These are phyloP conservation scores for Coemansia sp. DNA, from an alignment of 192 early-diverging fungal species.

Conservation along the genomic window DNA sequence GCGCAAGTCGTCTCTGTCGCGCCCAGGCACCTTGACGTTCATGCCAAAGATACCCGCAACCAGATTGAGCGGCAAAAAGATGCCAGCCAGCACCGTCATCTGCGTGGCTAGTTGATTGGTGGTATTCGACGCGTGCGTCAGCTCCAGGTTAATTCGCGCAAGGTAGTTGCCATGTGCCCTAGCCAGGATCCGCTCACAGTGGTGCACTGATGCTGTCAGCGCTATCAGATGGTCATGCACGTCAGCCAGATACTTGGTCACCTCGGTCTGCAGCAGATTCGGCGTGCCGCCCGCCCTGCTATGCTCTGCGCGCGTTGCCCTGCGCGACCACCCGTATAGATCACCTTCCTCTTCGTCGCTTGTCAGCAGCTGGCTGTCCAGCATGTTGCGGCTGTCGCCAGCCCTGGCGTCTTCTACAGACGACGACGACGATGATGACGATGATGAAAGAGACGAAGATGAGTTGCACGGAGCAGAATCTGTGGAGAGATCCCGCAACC, in stretches of 20 bases:
- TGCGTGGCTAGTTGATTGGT: slow-evolving; percentile 50
- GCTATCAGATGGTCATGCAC: slow-evolving; percentile 72
- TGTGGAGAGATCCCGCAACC: neutral
- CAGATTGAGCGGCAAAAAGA: slow-evolving; percentile 64
- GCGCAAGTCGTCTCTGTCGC: slow-evolving; percentile 51
- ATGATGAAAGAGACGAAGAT: neutral
- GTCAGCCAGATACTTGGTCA: slow-evolving; percentile 35
- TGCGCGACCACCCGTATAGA: slow-evolving; percentile 34
- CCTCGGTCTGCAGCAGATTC: slow-evolving; percentile 10
- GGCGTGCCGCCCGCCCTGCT: neutral
- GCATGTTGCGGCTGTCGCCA: slow-evolving; percentile 10
- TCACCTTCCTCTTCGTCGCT: slow-evolving; percentile 55
- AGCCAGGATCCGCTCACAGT: slow-evolving; percentile 79
- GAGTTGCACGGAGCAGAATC: neutral
- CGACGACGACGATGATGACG: neutral
- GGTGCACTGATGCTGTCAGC: slow-evolving; percentile 74
- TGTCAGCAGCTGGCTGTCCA: slow-evolving; percentile 47
- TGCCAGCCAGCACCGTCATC: slow-evolving; percentile 57
- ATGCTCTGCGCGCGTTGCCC: neutral
- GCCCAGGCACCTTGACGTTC: slow-evolving; percentile 72
- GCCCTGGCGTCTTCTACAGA: neutral
- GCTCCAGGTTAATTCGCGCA: slow-evolving; percentile 80
- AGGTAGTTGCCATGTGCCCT: slow-evolving; percentile 83
- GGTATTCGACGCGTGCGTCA: slow-evolving; percentile 63
- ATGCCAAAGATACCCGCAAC: slow-evolving; percentile 70